phyloP scores from a whole-genome alignment of 225 moss, liverwort and hornwort species.

The Bryoerythrophyllum caledonicum region DNA sequence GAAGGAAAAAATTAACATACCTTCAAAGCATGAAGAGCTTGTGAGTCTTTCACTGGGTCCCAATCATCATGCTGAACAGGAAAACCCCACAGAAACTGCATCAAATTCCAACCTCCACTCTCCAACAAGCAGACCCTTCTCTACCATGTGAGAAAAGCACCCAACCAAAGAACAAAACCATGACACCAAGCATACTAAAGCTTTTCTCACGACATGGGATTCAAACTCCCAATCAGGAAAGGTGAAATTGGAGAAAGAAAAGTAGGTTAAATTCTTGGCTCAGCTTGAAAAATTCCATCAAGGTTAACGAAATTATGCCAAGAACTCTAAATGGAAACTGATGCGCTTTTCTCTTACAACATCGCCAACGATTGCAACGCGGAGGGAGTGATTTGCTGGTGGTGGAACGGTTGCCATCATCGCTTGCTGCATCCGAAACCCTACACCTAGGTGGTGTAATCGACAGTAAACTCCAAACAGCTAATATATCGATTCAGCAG shows the following conservation, averaged over 20 bases:
- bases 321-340: too few relatives aligned
- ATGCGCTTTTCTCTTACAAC: neutral
- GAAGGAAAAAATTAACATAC: slow-evolving; percentile 26
- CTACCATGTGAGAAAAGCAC: neutral
- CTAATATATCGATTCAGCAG: too few relatives aligned
- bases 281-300: too few relatives aligned
- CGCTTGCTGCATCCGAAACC: slow-evolving; percentile 8
- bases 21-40: slow-evolving; percentile 75
- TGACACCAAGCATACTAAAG: neutral
- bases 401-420: slow-evolving; percentile 24
- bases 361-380: slow-evolving; percentile 1
- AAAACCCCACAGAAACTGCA: neutral
- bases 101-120: slow-evolving; percentile 29
- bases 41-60: slow-evolving; percentile 65
- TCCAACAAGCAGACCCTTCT: neutral
- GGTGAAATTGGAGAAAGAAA: too few relatives aligned
- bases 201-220: neutral
- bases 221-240: too few relatives aligned
- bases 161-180: neutral
- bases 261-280: too few relatives aligned
- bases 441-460: too few relatives aligned
- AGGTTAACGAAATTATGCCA: too few relatives aligned
- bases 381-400: neutral
- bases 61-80: slow-evolving; percentile 82
- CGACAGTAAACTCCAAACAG: too few relatives aligned